Conservation (phyloP, 495 filamentous ascomycete genomes). For the Penicillium malachiteum region DNA sequence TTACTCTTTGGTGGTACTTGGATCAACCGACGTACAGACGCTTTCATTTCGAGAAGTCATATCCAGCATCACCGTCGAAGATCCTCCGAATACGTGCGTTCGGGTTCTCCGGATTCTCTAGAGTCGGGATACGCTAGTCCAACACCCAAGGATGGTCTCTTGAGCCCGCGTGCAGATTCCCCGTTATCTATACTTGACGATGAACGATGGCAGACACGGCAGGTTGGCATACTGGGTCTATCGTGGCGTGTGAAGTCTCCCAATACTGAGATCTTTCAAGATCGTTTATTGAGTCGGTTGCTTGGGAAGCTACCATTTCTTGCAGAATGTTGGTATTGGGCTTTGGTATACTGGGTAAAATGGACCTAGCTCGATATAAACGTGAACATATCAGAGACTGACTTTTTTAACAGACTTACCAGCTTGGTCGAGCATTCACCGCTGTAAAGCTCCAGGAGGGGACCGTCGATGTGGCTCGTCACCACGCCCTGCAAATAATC, state of each 20-base stretch:
- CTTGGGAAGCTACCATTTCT: conserved; percentile 72
- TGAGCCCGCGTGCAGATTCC: conserved; percentile 25
- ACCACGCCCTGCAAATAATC: conserved; percentile 59
- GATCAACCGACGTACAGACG: conserved; percentile 48
- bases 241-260: conserved; percentile 48
- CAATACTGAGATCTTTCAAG: conserved; percentile 53
- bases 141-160: conserved; percentile 32
- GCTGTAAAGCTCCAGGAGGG: conserved; percentile 57
- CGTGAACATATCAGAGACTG: neutral
- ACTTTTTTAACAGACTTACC: conserved; percentile 51
- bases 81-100: conserved; percentile 18
- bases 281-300: conserved; percentile 55
- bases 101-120: conserved; percentile 26
- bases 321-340: conserved; percentile 82
- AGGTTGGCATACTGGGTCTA: conserved; percentile 35
- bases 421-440: conserved; percentile 61
- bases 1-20: conserved; percentile 60
- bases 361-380: neutral
- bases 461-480: conserved; percentile 55
- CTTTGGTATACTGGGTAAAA: conserved; percentile 61
- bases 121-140: conserved; percentile 31
- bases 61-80: conserved; percentile 11
- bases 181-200: conserved; percentile 29
- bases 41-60: conserved; percentile 7
- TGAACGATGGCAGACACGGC: conserved; percentile 41